Evolutionary conservation across 441 rosid species (phyloP).

Genomic region (Pelargonium cotyledonis): DNA sequence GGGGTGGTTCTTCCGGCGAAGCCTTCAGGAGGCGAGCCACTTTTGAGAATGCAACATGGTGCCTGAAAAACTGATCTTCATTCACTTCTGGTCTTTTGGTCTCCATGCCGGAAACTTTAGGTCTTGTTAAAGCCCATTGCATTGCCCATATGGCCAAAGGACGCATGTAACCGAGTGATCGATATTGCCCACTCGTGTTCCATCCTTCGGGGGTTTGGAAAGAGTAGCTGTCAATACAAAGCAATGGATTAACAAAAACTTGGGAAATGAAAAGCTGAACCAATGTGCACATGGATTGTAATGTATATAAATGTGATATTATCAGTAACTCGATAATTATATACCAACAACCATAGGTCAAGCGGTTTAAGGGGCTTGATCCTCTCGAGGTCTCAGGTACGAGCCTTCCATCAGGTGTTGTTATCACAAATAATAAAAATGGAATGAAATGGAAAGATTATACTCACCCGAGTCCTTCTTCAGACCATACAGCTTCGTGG

Average conservation of each 20-base stretch:
- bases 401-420: no score
- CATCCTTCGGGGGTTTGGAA: conserved; percentile 90
- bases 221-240: conserved; percentile 39
- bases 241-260: no score
- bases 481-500: conserved; percentile 76
- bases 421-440: not conserved
- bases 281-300: no score
- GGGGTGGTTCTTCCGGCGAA: conserved; percentile 34
- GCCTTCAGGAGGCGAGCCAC: conserved; percentile 60
- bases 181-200: conserved; percentile 54
- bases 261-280: no score
- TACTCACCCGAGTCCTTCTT: conserved; percentile 69
- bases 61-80: conserved; percentile 28
- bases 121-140: conserved; percentile 79
- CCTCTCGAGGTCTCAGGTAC: no score
- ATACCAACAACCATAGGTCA: no score
- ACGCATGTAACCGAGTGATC: conserved; percentile 71
- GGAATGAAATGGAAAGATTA: conserved; percentile 9
- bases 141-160: conserved; percentile 90
- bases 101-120: conserved; percentile 24
- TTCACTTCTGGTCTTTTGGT: conserved; percentile 16
- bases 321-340: no score
- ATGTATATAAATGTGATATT: no score
- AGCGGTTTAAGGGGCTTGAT: no score
- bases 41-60: conserved; percentile 48